Base-by-base conservation (phyloP, 164 flowering plant genomes). In the Macadamia tetraphylla region DNA sequence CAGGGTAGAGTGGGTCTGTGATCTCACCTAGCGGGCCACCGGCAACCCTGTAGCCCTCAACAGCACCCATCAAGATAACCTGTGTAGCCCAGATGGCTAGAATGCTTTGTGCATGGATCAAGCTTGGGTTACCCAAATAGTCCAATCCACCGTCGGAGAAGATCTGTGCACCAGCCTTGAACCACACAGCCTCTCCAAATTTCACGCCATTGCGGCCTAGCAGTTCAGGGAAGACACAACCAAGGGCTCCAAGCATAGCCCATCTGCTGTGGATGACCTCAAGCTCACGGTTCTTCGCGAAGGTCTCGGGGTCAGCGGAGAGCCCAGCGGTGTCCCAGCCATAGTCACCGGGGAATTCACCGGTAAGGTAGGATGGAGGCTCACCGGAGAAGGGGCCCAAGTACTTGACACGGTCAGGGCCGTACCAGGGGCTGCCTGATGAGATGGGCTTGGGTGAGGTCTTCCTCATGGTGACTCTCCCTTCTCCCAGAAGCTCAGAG, bases 291-390 rank as follows among this genome's bases (percentile, higher is more conserved):
- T 79, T 79, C 75, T 76, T 79, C 52, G 79, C 72, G 43, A 80
- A 80, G 56, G 81, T 80, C 68, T 80, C 83, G 1, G 83, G 83
- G 65, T 80, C 83, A 13, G 81, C 84, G 1, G 81, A 78, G 1
- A 78, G 75, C 7, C 84, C 84, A 31, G 84, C 81, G 5, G 84
- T 81, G 78, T 81, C 81, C 84, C 81, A 81, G 15, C 81, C 84
- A 29, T 78, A 81, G 67, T 78, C 84, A 58, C 84, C 84, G 4
- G 84, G 84, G 76, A 78, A 81, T 56, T 78, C 81, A 64, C 84
- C 81, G 1, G 78, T 81, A n/a, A 80, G 68, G 75, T 80, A 77
- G 7, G 78, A 72, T 18, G 83, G 83, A 48, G 83, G 31, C 59
- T 80, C 81, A n/a, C 79, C 81, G 14, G 83, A 80, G 72, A 77